Conservation (phyloP, 306 rosid genomes). For the Lathyrus sativus region DNA sequence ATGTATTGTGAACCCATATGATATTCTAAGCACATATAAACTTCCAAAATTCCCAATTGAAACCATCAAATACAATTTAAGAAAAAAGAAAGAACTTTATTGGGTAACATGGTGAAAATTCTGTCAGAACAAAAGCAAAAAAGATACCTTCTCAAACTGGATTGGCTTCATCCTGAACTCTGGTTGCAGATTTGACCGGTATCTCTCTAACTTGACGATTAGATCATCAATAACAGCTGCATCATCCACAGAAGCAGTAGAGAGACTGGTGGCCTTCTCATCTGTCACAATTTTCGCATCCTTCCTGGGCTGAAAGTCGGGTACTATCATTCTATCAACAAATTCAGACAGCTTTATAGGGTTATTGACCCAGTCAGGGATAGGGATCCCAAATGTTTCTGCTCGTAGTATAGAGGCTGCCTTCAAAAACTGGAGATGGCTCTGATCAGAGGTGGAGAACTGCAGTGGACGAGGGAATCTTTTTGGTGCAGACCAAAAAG, state of each 20-base stretch:
- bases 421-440: conserved; percentile 77
- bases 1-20: neutral
- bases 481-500: conserved; percentile 99
- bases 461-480: conserved; percentile 84
- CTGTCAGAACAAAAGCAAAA: conserved; percentile 7
- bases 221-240: conserved; percentile 77
- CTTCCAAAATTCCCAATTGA: conserved; percentile 18
- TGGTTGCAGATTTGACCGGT: conserved; percentile 51
- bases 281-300: conserved; percentile 88
- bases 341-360: conserved; percentile 72
- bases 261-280: conserved; percentile 80
- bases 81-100: conserved; percentile 9
- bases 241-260: conserved; percentile 82
- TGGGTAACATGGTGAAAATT: conserved; percentile 16
- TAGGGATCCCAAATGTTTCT: conserved; percentile 86
- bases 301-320: conserved; percentile 84
- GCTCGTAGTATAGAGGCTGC: conserved; percentile 84
- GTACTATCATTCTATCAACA: conserved; percentile 69
- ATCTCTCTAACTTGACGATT: conserved; percentile 63
- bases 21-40: conserved; percentile 13
- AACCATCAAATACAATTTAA: conserved; percentile 7
- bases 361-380: conserved; percentile 85
- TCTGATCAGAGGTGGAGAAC: conserved; percentile 72
- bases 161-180: conserved; percentile 94
- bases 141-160: conserved; percentile 85